Base-by-base conservation (phyloP, 2,329 filamentous ascomycete species). In the Colletotrichum viniferum region DNA sequence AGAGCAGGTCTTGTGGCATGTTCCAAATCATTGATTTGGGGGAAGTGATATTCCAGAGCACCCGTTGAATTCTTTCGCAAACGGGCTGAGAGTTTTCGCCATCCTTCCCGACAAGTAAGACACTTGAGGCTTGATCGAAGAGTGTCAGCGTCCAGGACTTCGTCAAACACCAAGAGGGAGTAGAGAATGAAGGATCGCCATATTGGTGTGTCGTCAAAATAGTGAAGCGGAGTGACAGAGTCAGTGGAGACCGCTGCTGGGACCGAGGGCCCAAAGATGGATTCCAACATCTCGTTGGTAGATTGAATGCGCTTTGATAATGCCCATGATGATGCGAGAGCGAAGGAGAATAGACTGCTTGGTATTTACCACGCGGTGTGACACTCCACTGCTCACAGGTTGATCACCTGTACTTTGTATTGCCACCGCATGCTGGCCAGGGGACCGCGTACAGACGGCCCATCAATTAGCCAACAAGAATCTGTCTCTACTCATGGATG, bases 341-440 rank as follows among this genome's bases (percentile, higher is more conserved):
- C 43, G n/a, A 13, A 52, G 43, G n/a, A 1, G n/a, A 21, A 21
- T 3, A 2, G 43, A 3, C 0, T 52, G 43, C n/a, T 2, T 13
- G n/a, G 0, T 52, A 52, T 52, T 52, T 52, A 52, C 21, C 43
- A 52, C 43, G n/a, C 2, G 1, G 43, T 21, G n/a, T 52, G 43
- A 13, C n/a, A 52, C 43, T 52, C 3, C n/a, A 21, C n/a, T 7
- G 4, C 12, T 21, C 6, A 7, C n/a, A 52, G 43, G 10, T 52
- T 52, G 43, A 52, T 52, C 43, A 21, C 43, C n/a, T 52, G 10
- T 32, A 13, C 32, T 13, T 13, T 32, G 32, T 7, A 52, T 13
- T 52, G n/a, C 0, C 43, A 24, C 43, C 43, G n/a, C 43, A 52
- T 52, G 43, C n/a, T 52, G 0, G 12, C n/a, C 43, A 52, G 6